A percentile compares a stretch with the other conserved stretches of the same genome.
Evolutionary conservation across 73 alveolate genomes (phyloP).

Genomic region (Tetrahymena thermophila): DNA sequence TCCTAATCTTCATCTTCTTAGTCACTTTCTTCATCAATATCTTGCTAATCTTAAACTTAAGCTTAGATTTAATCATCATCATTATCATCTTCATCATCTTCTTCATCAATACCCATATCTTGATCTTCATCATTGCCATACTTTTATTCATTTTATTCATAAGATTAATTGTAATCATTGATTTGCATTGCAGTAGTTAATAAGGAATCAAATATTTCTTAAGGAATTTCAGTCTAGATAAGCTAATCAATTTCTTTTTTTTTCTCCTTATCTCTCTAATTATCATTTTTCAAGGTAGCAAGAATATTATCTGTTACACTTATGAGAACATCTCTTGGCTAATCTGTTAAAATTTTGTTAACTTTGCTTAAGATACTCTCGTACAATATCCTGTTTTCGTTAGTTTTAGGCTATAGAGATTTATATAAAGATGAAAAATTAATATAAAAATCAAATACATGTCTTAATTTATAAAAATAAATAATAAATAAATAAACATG

Average conservation of each 20-base stretch:
- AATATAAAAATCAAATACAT: neutral
- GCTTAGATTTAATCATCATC: slow-evolving; percentile 9
- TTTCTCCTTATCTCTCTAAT: neutral
- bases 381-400: neutral
- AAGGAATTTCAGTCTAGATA: neutral
- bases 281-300: neutral
- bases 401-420: neutral
- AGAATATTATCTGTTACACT: neutral
- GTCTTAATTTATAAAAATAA: no score
- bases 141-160: slow-evolving; percentile 31
- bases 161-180: slow-evolving; percentile 66
- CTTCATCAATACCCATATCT: slow-evolving; percentile 52
- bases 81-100: slow-evolving; percentile 60
- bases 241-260: neutral
- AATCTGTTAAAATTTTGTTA: neutral
- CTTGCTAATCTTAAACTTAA: slow-evolving; percentile 14
- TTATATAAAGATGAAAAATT: neutral
- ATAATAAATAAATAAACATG: no score
- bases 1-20: slow-evolving; percentile 43
- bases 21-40: slow-evolving; percentile 42
- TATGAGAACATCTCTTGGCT: neutral
- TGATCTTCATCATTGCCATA: slow-evolving; percentile 46
- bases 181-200: slow-evolving; percentile 59
- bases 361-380: neutral
- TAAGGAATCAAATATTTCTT: slow-evolving; percentile 63